Evolutionary conservation across 805 yeast species (phyloP).

Genomic region (Saccharomyces paradoxus): DNA sequence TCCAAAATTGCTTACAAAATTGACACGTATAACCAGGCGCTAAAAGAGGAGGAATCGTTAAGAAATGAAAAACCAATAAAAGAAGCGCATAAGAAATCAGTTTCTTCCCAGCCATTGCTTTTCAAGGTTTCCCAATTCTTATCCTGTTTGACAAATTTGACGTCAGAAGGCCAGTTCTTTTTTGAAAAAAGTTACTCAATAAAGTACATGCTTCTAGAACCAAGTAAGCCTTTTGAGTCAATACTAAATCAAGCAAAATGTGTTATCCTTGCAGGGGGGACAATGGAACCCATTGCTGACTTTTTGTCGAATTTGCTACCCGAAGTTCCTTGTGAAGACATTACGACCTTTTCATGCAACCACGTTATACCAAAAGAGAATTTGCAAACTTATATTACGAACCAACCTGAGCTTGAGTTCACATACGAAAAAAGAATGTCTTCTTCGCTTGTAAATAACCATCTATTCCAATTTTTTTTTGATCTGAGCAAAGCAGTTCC

Average conservation of each 20-base stretch:
- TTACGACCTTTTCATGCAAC: conserved; percentile 61
- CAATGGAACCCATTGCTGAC: conserved; percentile 85
- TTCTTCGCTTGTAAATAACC: conserved; percentile 32
- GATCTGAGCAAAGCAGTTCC: conserved; percentile 39
- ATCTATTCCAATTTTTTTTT: conserved; percentile 36
- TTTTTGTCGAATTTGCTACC: conserved; percentile 62
- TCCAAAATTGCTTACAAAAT: conserved; percentile 80
- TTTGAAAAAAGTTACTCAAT: conserved; percentile 39
- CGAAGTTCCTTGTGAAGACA: conserved; percentile 33
- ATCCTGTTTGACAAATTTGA: conserved; percentile 59
- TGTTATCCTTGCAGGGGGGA: conserved; percentile 85
- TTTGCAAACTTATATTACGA: conserved; percentile 51
- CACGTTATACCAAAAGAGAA: conserved; percentile 74
- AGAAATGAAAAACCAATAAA: conserved; percentile 6
- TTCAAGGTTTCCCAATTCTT: conserved; percentile 62
- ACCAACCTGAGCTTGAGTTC: conserved; percentile 44
- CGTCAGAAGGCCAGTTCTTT: conserved; percentile 71
- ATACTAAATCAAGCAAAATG: conserved; percentile 58
- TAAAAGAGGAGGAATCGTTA: not conserved
- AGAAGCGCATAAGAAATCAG: conserved; percentile 2
- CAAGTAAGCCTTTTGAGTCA: conserved; percentile 59
- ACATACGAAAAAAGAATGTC: conserved; percentile 58
- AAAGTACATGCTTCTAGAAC: conserved; percentile 71
- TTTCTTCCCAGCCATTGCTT: conserved; percentile 41
- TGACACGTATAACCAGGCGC: conserved; percentile 52